Base-by-base conservation (phyloP, 2,329 filamentous ascomycete genomes). In the Juglanconis oblonga region DNA sequence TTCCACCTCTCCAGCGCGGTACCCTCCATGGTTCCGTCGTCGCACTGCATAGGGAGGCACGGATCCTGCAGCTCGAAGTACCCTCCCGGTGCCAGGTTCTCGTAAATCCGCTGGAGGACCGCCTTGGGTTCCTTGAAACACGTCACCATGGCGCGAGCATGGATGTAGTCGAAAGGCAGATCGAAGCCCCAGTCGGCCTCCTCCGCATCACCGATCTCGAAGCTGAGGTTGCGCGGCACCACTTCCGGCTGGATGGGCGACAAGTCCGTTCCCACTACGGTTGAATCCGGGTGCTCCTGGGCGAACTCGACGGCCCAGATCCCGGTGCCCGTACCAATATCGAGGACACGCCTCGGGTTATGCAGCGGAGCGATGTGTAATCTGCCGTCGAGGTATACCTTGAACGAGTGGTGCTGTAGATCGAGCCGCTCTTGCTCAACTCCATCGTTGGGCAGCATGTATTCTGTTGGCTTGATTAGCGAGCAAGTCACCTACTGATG, bases 191-290 rank as follows among this genome's bases (percentile, higher is more conserved):
- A 86, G 3, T 79, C 73, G 59, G 36, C 24, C 14, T 80, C 75
- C 66, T 84, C 80, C 7, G 79, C 74, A 66, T 85, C 81, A 65
- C 84, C 81, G 38, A 85, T 76, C 57, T 83, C 72, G 68, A 84
- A 85, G 29, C 72, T 73, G 50, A 82, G 75, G 62, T 85, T 85
- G 17, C 79, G 77, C 11, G 82, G 82, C 2, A 83, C 71, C 52
- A 69, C 69, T 29, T n/a, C 42, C 2, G 48, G 64, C 61, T 81
- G 79, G 32, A 77, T 74, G 1, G 79, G 78, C 49, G 76, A 78
- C 1, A 81, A 69, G 61, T 81, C 79, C 2, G 73, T 78, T 31
- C 77, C 77, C 8, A 71, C 68, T n/a, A 79, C 75, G 40, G 67
- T 59, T 1, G 69, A 66, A 3, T 73, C 67, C 0, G 77, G 77